Evolutionary conservation across 768 basidiomycete genomes (phyloP), one percentile per base, ranked within the genome.

Genomic region (Leccinum arenicola): DNA sequence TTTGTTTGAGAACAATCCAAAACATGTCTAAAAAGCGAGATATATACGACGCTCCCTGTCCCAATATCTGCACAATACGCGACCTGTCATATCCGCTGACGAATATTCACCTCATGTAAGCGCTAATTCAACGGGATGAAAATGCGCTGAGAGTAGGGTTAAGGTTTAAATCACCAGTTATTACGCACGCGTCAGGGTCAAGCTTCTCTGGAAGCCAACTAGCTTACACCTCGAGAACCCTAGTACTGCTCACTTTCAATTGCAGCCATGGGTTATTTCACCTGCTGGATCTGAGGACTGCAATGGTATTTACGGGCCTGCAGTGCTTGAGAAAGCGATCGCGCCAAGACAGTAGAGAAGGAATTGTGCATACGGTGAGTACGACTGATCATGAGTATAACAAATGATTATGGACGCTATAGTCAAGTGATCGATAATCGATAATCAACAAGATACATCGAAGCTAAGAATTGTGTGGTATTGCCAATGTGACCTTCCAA

Each of bases 401-500:
- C 17, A 17, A 40, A 40, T n/a, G n/a, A n/a, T n/a, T 43, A 19
- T 43, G n/a, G n/a, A n/a, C 10, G 40, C n/a, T n/a, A 43, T 43
- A n/a, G 40, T 36, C 36, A 36, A 36, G 15, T 43, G 40, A 12
- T 48, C 21, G 21, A 48, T 15, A 51, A 60, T 40, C 33, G 59
- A 59, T 55, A 63, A 57, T 35, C 27, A 58, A 36, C 40, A 43
- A 14, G 29, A 23, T 48, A 54, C 31, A 50, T 12, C 23, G 25
- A 52, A 25, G 35, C 50, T 11, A 31, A 19, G 31, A 52, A 52
- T 57, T 38, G 57, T 23, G 47, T 56, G 49, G 55, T 58, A 54
- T 62, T 59, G 35, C 38, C 43, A 35, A 38, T 21, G 29, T 49
- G 45, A 60, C 54, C 53, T 40, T 63, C 62, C 54, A 59, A 52